phyloP scores from a whole-genome alignment of 2,329 filamentous ascomycete species.

The Pseudocercospora vitis region DNA sequence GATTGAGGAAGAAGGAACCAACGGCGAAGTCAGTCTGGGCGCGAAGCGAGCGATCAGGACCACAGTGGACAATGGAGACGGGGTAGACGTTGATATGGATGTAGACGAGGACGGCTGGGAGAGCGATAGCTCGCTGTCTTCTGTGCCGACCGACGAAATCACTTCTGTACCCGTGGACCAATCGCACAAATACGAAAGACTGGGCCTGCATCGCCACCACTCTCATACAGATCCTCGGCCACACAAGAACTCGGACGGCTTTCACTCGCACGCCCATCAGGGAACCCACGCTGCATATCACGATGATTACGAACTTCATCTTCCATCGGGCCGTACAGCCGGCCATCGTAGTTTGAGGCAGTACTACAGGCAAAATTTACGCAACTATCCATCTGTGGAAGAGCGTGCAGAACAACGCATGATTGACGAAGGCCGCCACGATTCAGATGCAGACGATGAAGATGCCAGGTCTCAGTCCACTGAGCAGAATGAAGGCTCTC shows the following conservation, averaged over 20 bases:
- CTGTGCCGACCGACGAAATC: slow-evolving; percentile 80
- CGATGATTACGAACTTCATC: slow-evolving; percentile 89
- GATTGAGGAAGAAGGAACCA: slow-evolving; percentile 53
- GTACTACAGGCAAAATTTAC: slow-evolving; percentile 92
- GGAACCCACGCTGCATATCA: slow-evolving; percentile 78
- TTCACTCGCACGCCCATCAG: slow-evolving; percentile 75
- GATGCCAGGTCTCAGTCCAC: slow-evolving; percentile 35
- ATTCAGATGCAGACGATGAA: slow-evolving; percentile 51
- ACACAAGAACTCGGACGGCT: slow-evolving; percentile 74
- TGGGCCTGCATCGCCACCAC: slow-evolving; percentile 74
- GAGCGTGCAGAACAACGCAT: slow-evolving; percentile 71
- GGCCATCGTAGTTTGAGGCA: slow-evolving; percentile 84
- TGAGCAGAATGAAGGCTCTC: slow-evolving; percentile 30
- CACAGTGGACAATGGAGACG: slow-evolving; percentile 48
- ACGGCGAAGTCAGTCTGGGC: slow-evolving; percentile 68
- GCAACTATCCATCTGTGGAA: slow-evolving; percentile 74
- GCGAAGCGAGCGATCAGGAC: slow-evolving; percentile 55
- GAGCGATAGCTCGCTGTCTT: slow-evolving; percentile 82
- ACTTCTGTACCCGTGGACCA: slow-evolving; percentile 75
- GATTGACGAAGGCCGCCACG: slow-evolving; percentile 49
- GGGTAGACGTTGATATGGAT: slow-evolving; percentile 57
- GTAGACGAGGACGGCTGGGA: slow-evolving; percentile 81
- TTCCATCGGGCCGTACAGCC: slow-evolving; percentile 84
- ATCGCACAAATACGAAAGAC: slow-evolving; percentile 68
- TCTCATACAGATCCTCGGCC: slow-evolving; percentile 66